phyloP scores from a whole-genome alignment of 352 stramenopile species.

The Pythium vanterpoolii region DNA sequence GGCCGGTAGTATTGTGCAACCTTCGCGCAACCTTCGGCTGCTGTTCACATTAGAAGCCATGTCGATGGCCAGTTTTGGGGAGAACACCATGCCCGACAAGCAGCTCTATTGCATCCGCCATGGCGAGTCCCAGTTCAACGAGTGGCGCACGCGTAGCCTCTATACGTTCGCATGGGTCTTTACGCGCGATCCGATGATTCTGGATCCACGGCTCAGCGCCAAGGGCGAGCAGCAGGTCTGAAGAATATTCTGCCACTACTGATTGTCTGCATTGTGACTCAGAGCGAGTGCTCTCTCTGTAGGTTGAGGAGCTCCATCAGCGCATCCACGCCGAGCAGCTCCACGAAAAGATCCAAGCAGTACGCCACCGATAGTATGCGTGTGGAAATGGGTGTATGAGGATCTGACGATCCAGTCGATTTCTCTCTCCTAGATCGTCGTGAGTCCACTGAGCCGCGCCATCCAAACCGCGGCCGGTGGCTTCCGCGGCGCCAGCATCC shows the following conservation, averaged over 20 bases:
- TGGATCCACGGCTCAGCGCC: constrained; percentile 69
- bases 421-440: constrained; percentile 48
- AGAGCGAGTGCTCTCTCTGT: not conserved
- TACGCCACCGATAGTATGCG: constrained; percentile 15
- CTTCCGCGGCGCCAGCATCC: constrained; percentile 50
- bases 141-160: constrained; percentile 78
- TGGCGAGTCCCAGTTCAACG: constrained; percentile 86
- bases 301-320: constrained; percentile 46
- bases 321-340: constrained; percentile 34
- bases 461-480: constrained; percentile 74
- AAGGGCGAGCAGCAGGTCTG: constrained; percentile 69
- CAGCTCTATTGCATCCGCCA: constrained; percentile 86
- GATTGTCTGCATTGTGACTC: not conserved
- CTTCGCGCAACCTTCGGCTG: constrained; percentile 26
- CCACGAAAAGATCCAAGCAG: constrained; percentile 67
- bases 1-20: constrained; percentile 16
- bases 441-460: constrained; percentile 77
- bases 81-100: constrained; percentile 32
- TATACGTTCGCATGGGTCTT: constrained; percentile 84
- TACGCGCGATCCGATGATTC: constrained; percentile 82
- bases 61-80: not conserved
- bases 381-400: not conserved
- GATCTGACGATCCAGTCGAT: not conserved
- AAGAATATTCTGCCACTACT: not conserved
- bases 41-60: not conserved